These are phyloP conservation scores for Nepenthes alata DNA, from an alignment of 179 eudicot species.

Conservation along the genomic window DNA sequence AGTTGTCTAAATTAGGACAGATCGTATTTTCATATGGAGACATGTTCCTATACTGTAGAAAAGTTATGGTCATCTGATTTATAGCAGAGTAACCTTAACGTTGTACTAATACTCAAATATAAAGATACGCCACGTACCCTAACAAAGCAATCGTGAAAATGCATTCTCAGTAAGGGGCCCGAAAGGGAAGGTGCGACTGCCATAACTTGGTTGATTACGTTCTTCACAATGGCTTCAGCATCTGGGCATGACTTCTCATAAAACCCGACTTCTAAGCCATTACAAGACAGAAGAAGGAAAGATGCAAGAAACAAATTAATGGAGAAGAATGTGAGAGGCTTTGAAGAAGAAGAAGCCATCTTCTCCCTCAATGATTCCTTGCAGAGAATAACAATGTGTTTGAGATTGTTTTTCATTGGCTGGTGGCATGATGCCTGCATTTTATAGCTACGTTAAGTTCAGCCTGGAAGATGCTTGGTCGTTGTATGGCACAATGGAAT, in stretches of 20 bases:
- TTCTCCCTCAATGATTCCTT: no score
- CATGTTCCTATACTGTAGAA: no score
- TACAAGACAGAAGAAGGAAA: conserved; percentile 5
- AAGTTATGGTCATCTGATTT: no score
- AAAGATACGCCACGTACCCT: conserved; percentile 9
- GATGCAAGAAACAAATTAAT: conserved; percentile 7
- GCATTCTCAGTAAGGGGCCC: conserved; percentile 23
- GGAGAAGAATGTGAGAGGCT: conserved; percentile 1
- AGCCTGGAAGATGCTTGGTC: no score
- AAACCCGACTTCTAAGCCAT: conserved; percentile 18
- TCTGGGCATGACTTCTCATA: conserved; percentile 22
- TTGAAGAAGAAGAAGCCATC: neutral
- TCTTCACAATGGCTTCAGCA: conserved; percentile 15
- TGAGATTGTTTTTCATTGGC: no score
- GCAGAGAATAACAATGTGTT: no score
- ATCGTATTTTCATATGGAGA: no score
- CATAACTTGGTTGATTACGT: conserved; percentile 9
- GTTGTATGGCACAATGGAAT: no score
- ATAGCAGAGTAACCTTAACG: no score
- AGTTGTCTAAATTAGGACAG: neutral
- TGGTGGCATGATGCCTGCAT: no score
- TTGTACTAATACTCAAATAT: no score
- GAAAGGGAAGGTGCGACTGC: conserved; percentile 19
- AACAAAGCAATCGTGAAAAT: conserved; percentile 32
- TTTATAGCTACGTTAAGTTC: no score